Base-by-base conservation (phyloP, 176 grass and related monocot genomes). In the Chrysopogon serrulatus region DNA sequence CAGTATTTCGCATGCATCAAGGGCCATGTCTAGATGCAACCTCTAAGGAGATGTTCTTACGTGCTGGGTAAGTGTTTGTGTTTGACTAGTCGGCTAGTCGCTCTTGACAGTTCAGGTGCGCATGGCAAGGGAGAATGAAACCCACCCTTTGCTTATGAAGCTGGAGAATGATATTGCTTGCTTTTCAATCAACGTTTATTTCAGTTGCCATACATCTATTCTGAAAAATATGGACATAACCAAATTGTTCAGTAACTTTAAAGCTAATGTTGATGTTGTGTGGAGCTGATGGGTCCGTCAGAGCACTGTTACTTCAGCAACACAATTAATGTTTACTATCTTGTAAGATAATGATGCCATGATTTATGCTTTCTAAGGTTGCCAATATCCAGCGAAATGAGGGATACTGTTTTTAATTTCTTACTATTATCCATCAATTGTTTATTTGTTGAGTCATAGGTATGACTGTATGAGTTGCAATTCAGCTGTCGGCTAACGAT, bases 131-230 rank as follows among this genome's bases (percentile, higher is more conserved):
- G 26, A 36, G 13, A 24, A n/a, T n/a, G n/a, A 24, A 24, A 57
- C 70, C 24, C 27, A 26, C 6, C 68, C 60, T 75, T 87, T 80
- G 70, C 85, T 87, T 87, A 43, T 10, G 70, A 59, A 36, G 61
- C 45, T 47, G 26, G 71, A 16, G 35, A 76, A 59, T 75, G 71
- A 45, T 75, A 15, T 74, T 57, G 71, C 85, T 75, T 81, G 35
- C 13, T 68, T 35, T 28, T 0, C 36, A 45, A 35, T 68, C 10
- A 68, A 87, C 8, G 1, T 66, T 65, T 35, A 66, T 24, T 33
- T 54, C 35, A 26, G 34, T 44, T 13, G 26, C 27, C 60, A 23
- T 33, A 73, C 70, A 32, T 86, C 8, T 4, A 4, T 30, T 44
- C 21, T 21, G 26, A 21, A 32, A 73, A 79, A 2, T 45, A 17